These are phyloP conservation scores for Trichoderma lentiforme DNA, from an alignment of 2,329 filamentous ascomycete species.

Conservation along the genomic window DNA sequence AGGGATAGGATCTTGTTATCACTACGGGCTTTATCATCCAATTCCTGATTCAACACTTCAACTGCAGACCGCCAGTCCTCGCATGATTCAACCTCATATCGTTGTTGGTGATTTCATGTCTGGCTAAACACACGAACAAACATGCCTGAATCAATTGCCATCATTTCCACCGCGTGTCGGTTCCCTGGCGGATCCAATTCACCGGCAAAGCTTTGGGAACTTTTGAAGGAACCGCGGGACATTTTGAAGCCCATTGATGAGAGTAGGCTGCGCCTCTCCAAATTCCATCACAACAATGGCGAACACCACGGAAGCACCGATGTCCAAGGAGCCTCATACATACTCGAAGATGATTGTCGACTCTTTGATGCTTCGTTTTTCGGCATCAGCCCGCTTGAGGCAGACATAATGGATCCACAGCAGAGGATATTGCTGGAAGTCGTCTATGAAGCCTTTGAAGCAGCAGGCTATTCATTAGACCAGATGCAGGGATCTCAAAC, in stretches of 20 bases:
- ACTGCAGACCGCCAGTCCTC: too few species aligned
- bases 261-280: too few species aligned
- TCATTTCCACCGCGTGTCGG: background rate
- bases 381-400: slow-evolving; percentile 19
- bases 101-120: too few species aligned
- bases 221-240: background rate
- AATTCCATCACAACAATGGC: too few species aligned
- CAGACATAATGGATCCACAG: slow-evolving; percentile 21
- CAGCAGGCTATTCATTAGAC: slow-evolving; percentile 28
- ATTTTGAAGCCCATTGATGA: background rate
- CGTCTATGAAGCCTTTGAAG: slow-evolving; percentile 40
- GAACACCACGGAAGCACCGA: too few species aligned
- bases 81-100: too few species aligned
- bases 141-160: background rate
- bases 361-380: slow-evolving; percentile 39
- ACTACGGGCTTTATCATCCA: background rate
- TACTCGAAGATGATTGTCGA: too few species aligned
- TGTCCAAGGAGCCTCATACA: too few species aligned
- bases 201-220: background rate
- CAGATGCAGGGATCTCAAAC: slow-evolving; percentile 22
- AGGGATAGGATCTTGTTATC: too few species aligned
- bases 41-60: too few species aligned
- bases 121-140: background rate
- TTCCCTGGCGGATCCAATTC: background rate
- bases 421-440: slow-evolving; percentile 34